Evolutionary conservation across 2,329 filamentous ascomycete genomes (phyloP).

Genomic region (Sporothrix schenckii): DNA sequence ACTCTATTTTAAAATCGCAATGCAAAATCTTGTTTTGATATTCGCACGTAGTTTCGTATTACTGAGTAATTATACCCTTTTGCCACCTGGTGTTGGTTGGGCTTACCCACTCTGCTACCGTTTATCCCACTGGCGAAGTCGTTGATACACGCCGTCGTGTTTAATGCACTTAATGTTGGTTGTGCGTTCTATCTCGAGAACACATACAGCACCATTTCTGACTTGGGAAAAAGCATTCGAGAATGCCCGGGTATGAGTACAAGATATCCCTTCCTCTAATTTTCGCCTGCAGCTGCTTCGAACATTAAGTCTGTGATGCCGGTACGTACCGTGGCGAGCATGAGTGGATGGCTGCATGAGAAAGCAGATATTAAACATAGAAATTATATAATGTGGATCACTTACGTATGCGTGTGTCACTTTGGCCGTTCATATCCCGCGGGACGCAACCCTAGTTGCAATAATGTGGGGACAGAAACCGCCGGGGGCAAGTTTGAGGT

Average conservation of each 20-base stretch:
- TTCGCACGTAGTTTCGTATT: too few species aligned
- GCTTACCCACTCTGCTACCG: neutral
- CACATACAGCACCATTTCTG: too few species aligned
- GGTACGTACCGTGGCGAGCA: neutral
- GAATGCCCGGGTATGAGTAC: neutral
- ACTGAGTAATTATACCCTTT: neutral
- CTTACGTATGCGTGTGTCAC: conserved; percentile 27
- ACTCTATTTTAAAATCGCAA: conserved; percentile 7
- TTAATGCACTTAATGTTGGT: neutral
- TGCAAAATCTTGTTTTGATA: neutral
- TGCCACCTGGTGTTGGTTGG: neutral
- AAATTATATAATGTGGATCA: conserved; percentile 24
- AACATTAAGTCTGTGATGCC: neutral
- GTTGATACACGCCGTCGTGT: neutral
- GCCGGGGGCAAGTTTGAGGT: neutral
- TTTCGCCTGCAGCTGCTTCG: neutral
- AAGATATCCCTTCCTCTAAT: neutral
- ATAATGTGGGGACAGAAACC: conserved; percentile 14
- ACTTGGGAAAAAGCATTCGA: neutral
- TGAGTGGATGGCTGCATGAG: too few species aligned
- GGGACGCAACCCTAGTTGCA: neutral
- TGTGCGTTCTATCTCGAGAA: neutral
- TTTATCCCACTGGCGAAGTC: conserved; percentile 17
- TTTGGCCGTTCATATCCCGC: neutral
- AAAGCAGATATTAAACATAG: neutral